These are phyloP conservation scores for Vigna reflexopilosa DNA, from an alignment of 306 rosid species.

Conservation along the genomic window DNA sequence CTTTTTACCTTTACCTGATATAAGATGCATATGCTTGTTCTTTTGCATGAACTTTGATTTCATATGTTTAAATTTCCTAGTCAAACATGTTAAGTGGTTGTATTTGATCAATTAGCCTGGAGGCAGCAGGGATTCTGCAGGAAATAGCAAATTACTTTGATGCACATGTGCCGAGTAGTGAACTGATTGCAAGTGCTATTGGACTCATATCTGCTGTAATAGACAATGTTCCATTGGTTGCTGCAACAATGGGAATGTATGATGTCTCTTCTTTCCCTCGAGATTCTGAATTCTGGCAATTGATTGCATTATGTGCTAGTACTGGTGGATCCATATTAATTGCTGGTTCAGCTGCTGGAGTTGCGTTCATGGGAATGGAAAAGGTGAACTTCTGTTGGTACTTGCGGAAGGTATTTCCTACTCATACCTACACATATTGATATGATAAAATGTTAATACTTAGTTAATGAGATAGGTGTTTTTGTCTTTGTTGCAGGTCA, in stretches of 20 bases:
- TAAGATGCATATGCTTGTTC: constrained; percentile 4
- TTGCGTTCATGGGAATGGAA: constrained; percentile 99
- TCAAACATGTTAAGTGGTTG: constrained; percentile 8
- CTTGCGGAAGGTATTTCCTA: constrained; percentile 72
- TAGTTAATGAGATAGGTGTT: constrained; percentile 18
- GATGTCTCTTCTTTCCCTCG: constrained; percentile 77
- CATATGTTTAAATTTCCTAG: neutral
- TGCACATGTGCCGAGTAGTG: constrained; percentile 66
- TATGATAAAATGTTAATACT: neutral
- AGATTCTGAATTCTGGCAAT: constrained; percentile 97
- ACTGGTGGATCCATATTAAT: constrained; percentile 97
- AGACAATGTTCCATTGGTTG: constrained; percentile 95
- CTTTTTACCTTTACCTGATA: neutral
- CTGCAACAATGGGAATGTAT: constrained; percentile 96
- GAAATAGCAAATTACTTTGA: constrained; percentile 90
- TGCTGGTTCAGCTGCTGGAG: constrained; percentile 97
- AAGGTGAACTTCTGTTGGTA: constrained; percentile 97
- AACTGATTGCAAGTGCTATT: constrained; percentile 77
- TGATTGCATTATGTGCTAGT: constrained; percentile 88
- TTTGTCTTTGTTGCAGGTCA: constrained; percentile 67
- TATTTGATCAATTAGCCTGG: constrained; percentile 62
- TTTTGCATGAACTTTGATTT: constrained; percentile 24
- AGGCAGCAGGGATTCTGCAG: constrained; percentile 91
- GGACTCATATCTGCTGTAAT: constrained; percentile 88
- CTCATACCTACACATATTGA: neutral